Evolutionary conservation across 129 eudicot species (phyloP).

Genomic region (Artemisia annua): DNA sequence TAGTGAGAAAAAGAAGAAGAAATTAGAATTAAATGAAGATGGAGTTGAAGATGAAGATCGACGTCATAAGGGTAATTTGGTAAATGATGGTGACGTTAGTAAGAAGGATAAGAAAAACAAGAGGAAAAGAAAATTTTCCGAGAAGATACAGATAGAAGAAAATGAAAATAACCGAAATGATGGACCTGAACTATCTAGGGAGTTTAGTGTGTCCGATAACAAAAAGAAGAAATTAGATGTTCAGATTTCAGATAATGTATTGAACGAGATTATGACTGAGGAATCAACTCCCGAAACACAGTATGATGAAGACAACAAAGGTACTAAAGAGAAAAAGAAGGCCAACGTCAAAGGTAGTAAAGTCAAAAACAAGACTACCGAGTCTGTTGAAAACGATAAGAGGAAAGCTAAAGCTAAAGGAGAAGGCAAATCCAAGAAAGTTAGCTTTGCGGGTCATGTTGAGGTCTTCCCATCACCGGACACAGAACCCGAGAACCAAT

Average conservation of each 20-base stretch:
- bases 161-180: constrained; percentile 19
- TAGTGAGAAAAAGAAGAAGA: constrained; percentile 10
- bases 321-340: background rate
- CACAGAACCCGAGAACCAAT: background rate
- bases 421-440: constrained; percentile 34
- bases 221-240: constrained; percentile 26
- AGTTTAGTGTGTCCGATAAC: background rate
- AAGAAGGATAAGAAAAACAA: no score
- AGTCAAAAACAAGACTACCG: constrained; percentile 11
- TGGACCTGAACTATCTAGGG: background rate
- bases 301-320: no score
- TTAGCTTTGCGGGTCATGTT: constrained; percentile 37
- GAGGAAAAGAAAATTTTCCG: background rate
- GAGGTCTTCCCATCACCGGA: constrained; percentile 41
- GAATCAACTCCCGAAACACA: background rate
- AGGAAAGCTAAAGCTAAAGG: background rate
- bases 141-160: background rate
- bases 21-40: background rate
- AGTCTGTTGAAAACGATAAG: constrained; percentile 2
- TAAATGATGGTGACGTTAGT: no score
- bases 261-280: background rate
- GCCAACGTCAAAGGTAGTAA: constrained; percentile 2
- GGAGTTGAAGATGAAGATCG: no score
- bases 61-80: no score
- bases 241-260: background rate